phyloP scores from a whole-genome alignment of 2,329 filamentous ascomycete genomes.

The Cladosporium halotolerans region DNA sequence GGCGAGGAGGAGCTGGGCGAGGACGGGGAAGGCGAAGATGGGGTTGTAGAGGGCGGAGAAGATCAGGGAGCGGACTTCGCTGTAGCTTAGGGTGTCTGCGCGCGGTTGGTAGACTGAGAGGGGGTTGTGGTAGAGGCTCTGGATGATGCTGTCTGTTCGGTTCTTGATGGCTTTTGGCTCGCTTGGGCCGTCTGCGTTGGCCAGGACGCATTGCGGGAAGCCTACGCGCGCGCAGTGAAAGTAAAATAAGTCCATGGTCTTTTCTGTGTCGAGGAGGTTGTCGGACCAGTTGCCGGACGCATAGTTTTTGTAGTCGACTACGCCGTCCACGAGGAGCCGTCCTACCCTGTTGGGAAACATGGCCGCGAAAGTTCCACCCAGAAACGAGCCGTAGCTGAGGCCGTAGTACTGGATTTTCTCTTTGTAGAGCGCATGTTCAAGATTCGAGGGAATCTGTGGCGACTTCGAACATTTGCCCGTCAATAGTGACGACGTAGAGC shows the following conservation, averaged over 20 bases:
- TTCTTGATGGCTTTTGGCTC: slow-evolving; percentile 32
- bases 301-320: slow-evolving; percentile 38
- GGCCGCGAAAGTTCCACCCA: slow-evolving; percentile 37
- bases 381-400: slow-evolving; percentile 44
- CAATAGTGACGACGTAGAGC: not conserved
- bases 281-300: slow-evolving; percentile 31
- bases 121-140: slow-evolving; percentile 36
- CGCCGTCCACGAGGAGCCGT: slow-evolving; percentile 40
- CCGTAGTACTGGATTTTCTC: slow-evolving; percentile 34
- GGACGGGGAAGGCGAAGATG: slow-evolving; percentile 25
- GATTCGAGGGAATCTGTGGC: not conserved
- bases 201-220: slow-evolving; percentile 34
- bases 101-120: slow-evolving; percentile 30
- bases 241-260: slow-evolving; percentile 39
- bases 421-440: slow-evolving; percentile 23
- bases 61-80: slow-evolving; percentile 32
- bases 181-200: slow-evolving; percentile 25
- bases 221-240: slow-evolving; percentile 39
- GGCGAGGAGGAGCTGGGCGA: slow-evolving; percentile 31
- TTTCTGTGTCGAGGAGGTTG: slow-evolving; percentile 40
- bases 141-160: slow-evolving; percentile 29
- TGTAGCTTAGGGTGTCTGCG: slow-evolving; percentile 36
- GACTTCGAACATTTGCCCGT: not conserved
- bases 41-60: slow-evolving; percentile 35
- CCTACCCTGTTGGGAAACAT: slow-evolving; percentile 36